phyloP scores from a whole-genome alignment of 768 basidiomycete species.

The Boletus bicolor region DNA sequence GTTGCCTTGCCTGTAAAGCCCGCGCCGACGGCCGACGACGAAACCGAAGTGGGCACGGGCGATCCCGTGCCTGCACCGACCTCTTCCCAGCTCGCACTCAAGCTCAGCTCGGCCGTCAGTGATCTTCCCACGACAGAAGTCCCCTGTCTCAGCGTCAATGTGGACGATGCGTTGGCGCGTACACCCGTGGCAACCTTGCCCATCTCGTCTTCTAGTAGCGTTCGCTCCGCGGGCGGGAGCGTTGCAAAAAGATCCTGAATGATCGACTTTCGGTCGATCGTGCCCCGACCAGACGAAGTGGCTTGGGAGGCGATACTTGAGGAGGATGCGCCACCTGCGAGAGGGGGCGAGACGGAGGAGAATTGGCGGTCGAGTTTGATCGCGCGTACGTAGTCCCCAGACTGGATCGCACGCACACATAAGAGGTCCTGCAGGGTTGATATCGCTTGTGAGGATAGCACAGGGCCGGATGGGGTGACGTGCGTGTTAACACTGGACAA shows the following conservation, averaged over 20 bases:
- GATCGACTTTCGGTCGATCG: conserved; percentile 56
- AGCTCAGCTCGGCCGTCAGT: conserved; percentile 34
- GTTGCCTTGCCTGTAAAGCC: conserved; percentile 6
- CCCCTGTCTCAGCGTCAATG: conserved; percentile 2
- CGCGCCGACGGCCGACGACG: conserved; percentile 2
- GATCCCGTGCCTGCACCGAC: conserved; percentile 28
- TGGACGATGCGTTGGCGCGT: conserved; percentile 7
- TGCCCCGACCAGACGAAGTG: conserved; percentile 20
- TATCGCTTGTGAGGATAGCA: conserved; percentile 45
- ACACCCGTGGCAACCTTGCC: conserved; percentile 34
- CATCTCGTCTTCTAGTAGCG: conserved; percentile 58
- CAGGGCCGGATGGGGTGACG: neutral
- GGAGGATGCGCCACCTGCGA: conserved; percentile 5
- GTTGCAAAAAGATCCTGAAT: conserved; percentile 66
- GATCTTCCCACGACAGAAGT: conserved; percentile 21
- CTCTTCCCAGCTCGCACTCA: conserved; percentile 67
- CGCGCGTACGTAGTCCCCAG: conserved; percentile 66
- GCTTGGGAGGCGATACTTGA: conserved; percentile 28
- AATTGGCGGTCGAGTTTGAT: conserved; percentile 73
- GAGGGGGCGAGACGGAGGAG: conserved; percentile 38
- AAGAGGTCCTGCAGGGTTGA: conserved; percentile 73
- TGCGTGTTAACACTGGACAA: conserved; percentile 5
- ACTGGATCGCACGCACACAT: conserved; percentile 72
- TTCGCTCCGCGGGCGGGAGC: conserved; percentile 61
- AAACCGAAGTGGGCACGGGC: neutral